Base-by-base conservation (phyloP, 225 moss, liverwort and hornwort species). In the Bryoerythrophyllum caledonicum region DNA sequence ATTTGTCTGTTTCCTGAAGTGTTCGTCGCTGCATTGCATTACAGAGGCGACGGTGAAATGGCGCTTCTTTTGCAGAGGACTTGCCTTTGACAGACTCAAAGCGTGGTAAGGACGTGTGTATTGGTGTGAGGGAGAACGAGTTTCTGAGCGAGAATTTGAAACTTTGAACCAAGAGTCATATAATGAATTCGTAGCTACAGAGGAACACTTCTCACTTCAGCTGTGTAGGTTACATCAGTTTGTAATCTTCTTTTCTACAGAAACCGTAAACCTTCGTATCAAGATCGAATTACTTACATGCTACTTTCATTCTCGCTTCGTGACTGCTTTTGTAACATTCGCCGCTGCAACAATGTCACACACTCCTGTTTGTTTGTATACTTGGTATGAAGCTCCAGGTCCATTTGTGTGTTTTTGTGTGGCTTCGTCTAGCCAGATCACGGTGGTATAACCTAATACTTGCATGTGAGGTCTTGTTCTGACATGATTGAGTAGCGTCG, bases 11-110 rank as follows among this genome's bases (percentile, higher is more conserved):
- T 35, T 28, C 27, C 30, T 54, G 60, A 41, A 21, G 12, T 65
- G 43, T 25, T 4, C 53, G 70, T 78, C 26, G 46, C 52, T 37
- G 28, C 62, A 77, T 34, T 44, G 20, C 46, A 58, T 19, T 65
- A 40, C 2, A 21, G 5, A 52, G 72, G 58, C 40, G 10, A 55
- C 32, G 53, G 24, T 52, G 27, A 34, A 43, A 17, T 34, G 4
- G n/a, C 14, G 56, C 24, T 71, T n/a, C 64, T 32, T 58, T 65
- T n/a, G 6, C 3, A 14, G 46, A 24, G 19, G 52, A 25, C 16
- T 49, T 37, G 52, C 37, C 10, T 52, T 9, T 21, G 60, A 28
- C 14, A 19, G 51, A 4, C 19, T 35, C 38, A 55, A 68, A 19
- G 21, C 26, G 12, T 57, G 53, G 23, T 70, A 10, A 38, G 10